Evolutionary conservation across 2,329 filamentous ascomycete genomes (phyloP), one percentile per base, ranked within the genome.

Genomic region (Emergomyces orientalis): DNA sequence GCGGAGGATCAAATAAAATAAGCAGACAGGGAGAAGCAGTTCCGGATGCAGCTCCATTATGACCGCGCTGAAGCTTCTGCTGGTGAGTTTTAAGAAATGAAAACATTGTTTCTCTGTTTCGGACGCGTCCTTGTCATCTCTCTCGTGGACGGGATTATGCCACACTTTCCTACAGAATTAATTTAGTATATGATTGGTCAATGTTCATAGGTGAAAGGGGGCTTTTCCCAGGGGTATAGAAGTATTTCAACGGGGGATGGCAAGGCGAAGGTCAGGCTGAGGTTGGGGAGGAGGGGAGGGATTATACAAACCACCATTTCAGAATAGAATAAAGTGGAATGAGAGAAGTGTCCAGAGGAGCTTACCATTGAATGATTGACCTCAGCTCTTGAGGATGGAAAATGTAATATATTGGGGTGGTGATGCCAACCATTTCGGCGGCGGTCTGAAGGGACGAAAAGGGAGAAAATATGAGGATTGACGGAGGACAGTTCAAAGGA

Each of bases 21-120:
- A 81, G 62, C 88, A 86, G 55, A 97, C 84, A 30, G 94, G 91
- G 49, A 97, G 85, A 43, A 97, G 85, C 39, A 99, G 86, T 78
- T 99, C 93, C 0, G 91, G 91, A 73, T 97, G 92, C 52, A 99
- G 84, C 78, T 99, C 94, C 77, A 96, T 86, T 67, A 99, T 99
- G 73, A 99, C 94, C 56, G 91, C 83, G 60, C 88, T 82, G 76
- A 99, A 99, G 75, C 91, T 97, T 64, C 94, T 89, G 74, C 92
- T 97, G 60, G 94, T 99, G 80, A 88, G 68, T 70, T 93, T 82
- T 67, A 99, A 85, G 75, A 89, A 90, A 67, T 89, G 80, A 80
- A 96, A 97, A 81, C 94, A 97, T 81, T 86, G 82, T 75, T 85
- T 84, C 65, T 95, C 83, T 19, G 88, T 88, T 61, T 82, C 79